Conservation (phyloP, 305 asterid species). For the Solanum hybrid region DNA sequence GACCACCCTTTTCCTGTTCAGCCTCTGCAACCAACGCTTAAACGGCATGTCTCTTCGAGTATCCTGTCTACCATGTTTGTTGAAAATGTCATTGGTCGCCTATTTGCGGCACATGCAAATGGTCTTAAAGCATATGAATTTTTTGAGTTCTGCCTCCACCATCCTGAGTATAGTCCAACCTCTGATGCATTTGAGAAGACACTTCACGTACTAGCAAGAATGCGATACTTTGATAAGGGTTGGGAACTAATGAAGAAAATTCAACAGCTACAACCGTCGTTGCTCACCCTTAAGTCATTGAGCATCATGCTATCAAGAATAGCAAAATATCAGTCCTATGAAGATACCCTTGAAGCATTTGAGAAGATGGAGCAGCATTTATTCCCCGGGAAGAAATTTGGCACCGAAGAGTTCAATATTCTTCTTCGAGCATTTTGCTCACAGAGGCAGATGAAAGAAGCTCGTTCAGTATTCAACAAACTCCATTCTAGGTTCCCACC, state of each 20-base stretch:
- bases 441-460: conserved; percentile 85
- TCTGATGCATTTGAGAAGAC: conserved; percentile 89
- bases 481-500: conserved; percentile 56
- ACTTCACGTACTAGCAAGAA: conserved; percentile 76
- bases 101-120: conserved; percentile 77
- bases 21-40: conserved; percentile 46
- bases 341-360: conserved; percentile 68
- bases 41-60: conserved; percentile 24
- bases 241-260: conserved; percentile 69
- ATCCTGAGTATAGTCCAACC: conserved; percentile 42
- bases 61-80: conserved; percentile 45
- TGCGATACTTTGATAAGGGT: conserved; percentile 85
- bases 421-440: conserved; percentile 89
- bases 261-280: conserved; percentile 40
- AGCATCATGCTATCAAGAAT: conserved; percentile 82
- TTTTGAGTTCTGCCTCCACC: conserved; percentile 53
- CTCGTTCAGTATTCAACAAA: conserved; percentile 71
- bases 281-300: conserved; percentile 79
- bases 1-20: conserved; percentile 63
- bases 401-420: conserved; percentile 68
- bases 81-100: conserved; percentile 65
- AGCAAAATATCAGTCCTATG: conserved; percentile 71
- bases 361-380: conserved; percentile 63
- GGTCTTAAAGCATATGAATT: conserved; percentile 85
- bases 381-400: conserved; percentile 43